Percentiles rank a stretch among this genome's conserved stretches.
These are phyloP conservation scores for Lolium perenne DNA, from an alignment of 176 grass and related monocot species.

Conservation along the genomic window DNA sequence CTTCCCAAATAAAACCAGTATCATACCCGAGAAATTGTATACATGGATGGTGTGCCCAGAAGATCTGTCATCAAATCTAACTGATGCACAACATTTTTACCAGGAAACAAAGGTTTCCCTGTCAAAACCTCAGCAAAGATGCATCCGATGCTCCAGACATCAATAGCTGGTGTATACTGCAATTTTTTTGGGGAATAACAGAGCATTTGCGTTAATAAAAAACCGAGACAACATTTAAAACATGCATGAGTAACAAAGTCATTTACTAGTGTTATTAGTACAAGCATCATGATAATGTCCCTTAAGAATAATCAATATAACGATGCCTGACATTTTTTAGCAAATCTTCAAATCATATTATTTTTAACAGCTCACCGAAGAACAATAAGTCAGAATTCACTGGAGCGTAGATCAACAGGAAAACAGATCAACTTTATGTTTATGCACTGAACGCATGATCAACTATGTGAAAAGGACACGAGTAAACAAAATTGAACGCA, in stretches of 20 bases:
- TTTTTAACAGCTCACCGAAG: not conserved
- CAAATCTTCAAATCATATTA: not conserved
- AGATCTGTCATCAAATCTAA: slow-evolving; percentile 99
- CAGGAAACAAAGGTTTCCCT: slow-evolving; percentile 96
- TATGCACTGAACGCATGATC: slow-evolving; percentile 1
- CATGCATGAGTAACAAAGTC: not conserved
- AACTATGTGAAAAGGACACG: not conserved
- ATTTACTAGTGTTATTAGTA: not conserved
- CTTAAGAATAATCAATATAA: not conserved
- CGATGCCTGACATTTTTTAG: slow-evolving; percentile 7
- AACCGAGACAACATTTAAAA: slow-evolving; percentile 5
- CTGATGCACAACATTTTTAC: slow-evolving; percentile 99
- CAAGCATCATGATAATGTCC: not conserved
- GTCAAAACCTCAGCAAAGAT: slow-evolving; percentile 97
- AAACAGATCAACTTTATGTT: not conserved
- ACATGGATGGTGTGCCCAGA: slow-evolving; percentile 88
- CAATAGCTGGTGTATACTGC: slow-evolving; percentile 99
- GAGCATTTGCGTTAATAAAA: not conserved
- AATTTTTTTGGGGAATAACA: slow-evolving; percentile 57
- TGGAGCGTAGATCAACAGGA: not conserved
- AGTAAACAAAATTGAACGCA: not conserved
- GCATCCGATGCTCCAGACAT: slow-evolving; percentile 99
- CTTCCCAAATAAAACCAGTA: slow-evolving; percentile 6
- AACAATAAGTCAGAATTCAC: not conserved
- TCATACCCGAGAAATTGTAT: slow-evolving; percentile 96